These are phyloP conservation scores for Podaxis pistillaris DNA, from an alignment of 768 basidiomycete genomes.

Conservation along the genomic window DNA sequence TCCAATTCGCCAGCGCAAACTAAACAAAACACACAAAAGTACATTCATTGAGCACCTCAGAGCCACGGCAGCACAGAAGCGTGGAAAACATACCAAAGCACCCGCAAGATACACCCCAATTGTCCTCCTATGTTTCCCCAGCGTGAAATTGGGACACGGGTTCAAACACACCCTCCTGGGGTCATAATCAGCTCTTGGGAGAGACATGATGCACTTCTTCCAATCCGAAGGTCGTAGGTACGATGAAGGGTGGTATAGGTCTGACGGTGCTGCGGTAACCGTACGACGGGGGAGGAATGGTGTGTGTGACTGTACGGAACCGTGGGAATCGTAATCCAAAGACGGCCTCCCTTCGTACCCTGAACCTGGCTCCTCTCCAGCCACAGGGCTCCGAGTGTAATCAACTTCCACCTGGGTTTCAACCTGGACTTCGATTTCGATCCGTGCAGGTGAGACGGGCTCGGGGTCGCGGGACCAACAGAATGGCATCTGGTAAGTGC, in stretches of 20 bases:
- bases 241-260: conserved; percentile 11
- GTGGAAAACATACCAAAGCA: conserved; percentile 66
- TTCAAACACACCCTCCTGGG: conserved; percentile 86
- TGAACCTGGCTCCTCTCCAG: neutral
- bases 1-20: conserved; percentile 96
- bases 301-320: conserved; percentile 15
- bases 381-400: neutral
- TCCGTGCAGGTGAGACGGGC: neutral
- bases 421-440: conserved; percentile 25
- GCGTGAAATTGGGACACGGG: conserved; percentile 73
- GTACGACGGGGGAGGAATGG: conserved; percentile 20
- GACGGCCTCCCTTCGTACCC: neutral
- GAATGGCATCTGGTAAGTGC: neutral
- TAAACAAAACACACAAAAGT: conserved; percentile 27
- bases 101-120: conserved; percentile 91
- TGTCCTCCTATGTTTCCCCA: conserved; percentile 78
- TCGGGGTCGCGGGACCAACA: neutral
- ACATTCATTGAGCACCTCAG: neutral
- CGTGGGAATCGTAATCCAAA: conserved; percentile 27
- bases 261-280: conserved; percentile 13
- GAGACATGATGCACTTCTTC: conserved; percentile 41
- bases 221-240: conserved; percentile 7
- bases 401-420: conserved; percentile 27
- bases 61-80: neutral
- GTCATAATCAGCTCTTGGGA: conserved; percentile 76